These are phyloP conservation scores for Zea luxurians DNA, from an alignment of 176 grass and related monocot genomes.

Conservation along the genomic window DNA sequence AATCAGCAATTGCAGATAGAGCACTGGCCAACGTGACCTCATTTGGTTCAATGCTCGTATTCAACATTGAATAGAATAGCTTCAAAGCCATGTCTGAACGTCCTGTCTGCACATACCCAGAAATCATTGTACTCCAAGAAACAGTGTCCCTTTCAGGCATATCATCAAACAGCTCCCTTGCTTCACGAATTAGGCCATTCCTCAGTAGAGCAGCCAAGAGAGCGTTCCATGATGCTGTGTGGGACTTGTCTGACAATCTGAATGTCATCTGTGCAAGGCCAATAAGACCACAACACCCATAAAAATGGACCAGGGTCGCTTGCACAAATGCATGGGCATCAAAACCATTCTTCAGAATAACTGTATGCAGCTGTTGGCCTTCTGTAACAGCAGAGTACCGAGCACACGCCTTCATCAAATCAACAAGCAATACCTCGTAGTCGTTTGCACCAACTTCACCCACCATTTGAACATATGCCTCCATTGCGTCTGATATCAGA, in stretches of 20 bases:
- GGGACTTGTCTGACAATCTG: slow-evolving; percentile 52
- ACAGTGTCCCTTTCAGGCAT: slow-evolving; percentile 65
- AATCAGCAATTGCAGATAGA: slow-evolving; percentile 61
- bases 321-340: slow-evolving; percentile 60
- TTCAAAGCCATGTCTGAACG: slow-evolving; percentile 49
- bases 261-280: slow-evolving; percentile 45
- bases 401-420: slow-evolving; percentile 52
- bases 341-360: slow-evolving; percentile 59
- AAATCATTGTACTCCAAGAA: slow-evolving; percentile 65
- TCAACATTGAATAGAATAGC: slow-evolving; percentile 51
- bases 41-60: slow-evolving; percentile 42
- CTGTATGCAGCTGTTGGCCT: slow-evolving; percentile 61
- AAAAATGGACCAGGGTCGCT: slow-evolving; percentile 60
- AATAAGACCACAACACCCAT: slow-evolving; percentile 42
- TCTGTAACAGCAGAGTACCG: slow-evolving; percentile 37
- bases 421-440: slow-evolving; percentile 44
- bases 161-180: slow-evolving; percentile 48
- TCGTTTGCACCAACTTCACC: slow-evolving; percentile 9
- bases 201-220: slow-evolving; percentile 48
- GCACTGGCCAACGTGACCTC: slow-evolving; percentile 50
- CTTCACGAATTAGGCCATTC: slow-evolving; percentile 36
- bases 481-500: slow-evolving; percentile 34
- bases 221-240: slow-evolving; percentile 57
- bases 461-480: slow-evolving; percentile 44
- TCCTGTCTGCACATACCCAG: slow-evolving; percentile 47